These are phyloP conservation scores for Pinus taeda DNA, from an alignment of 75 land plant species.

Conservation along the genomic window DNA sequence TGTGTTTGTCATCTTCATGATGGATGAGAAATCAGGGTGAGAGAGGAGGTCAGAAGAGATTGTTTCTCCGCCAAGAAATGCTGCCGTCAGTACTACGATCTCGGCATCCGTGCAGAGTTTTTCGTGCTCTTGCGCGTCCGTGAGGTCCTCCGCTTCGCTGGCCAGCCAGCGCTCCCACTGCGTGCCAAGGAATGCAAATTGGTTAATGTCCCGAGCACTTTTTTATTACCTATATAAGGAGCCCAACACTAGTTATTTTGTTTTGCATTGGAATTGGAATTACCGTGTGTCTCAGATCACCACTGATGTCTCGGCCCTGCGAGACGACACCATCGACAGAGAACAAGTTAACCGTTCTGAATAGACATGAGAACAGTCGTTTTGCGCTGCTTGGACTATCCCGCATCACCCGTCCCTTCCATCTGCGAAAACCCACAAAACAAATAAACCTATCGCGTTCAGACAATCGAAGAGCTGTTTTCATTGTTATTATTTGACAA, in stretches of 20 bases:
- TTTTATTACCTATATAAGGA: too few species aligned
- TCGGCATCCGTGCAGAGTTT: not conserved
- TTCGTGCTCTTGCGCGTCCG: not conserved
- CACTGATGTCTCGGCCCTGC: constrained; percentile 1
- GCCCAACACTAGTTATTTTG: too few species aligned
- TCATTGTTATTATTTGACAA: too few species aligned
- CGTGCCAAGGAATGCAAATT: not conserved
- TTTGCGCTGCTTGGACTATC: not conserved
- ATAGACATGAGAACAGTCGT: not conserved
- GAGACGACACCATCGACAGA: not conserved
- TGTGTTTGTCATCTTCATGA: not conserved
- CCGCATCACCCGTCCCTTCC: not conserved
- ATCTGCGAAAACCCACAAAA: not conserved
- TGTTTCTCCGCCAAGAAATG: not conserved
- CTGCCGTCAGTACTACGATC: not conserved
- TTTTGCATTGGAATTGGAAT: not conserved
- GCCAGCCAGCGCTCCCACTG: constrained; percentile 6
- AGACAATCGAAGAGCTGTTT: too few species aligned
- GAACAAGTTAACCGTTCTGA: not conserved
- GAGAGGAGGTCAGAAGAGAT: not conserved
- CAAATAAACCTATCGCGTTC: too few species aligned
- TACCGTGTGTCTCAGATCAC: not conserved
- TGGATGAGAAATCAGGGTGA: not conserved
- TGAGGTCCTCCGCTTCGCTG: not conserved
- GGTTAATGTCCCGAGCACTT: too few species aligned